Percentiles rank a stretch among this genome's conserved stretches.
Evolutionary conservation across 2,329 filamentous ascomycete species (phyloP).

Genomic region (Diaporthe velutina): DNA sequence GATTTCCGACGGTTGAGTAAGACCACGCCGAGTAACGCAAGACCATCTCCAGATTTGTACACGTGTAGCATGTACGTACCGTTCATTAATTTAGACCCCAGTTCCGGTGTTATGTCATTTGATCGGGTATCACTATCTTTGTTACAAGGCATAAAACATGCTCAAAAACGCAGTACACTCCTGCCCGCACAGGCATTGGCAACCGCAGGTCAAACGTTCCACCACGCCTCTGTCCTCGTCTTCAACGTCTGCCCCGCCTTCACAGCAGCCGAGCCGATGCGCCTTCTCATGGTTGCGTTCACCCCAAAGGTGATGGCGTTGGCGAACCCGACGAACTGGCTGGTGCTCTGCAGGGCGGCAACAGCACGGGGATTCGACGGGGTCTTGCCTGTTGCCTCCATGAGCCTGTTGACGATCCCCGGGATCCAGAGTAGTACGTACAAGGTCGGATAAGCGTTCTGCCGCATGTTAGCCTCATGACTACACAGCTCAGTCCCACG

Average conservation of each 20-base stretch:
- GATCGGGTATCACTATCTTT: slow-evolving; percentile 7
- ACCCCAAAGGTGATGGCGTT: slow-evolving; percentile 29
- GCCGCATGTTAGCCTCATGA: background rate
- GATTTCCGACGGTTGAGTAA: background rate
- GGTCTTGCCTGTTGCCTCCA: slow-evolving; percentile 11
- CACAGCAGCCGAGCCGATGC: slow-evolving; percentile 8
- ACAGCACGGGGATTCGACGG: slow-evolving; percentile 8
- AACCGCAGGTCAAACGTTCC: slow-evolving; percentile 2
- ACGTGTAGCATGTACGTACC: too few relatives aligned
- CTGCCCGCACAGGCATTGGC: background rate
- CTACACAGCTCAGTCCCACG: background rate
- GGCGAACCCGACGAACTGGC: slow-evolving; percentile 31
- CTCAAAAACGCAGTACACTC: background rate
- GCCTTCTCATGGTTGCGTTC: slow-evolving; percentile 10
- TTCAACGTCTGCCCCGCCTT: background rate
- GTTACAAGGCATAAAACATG: background rate
- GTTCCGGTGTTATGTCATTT: background rate
- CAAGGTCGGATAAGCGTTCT: slow-evolving; percentile 23
- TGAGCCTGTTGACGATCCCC: slow-evolving; percentile 21
- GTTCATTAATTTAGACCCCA: background rate
- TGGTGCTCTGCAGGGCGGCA: slow-evolving; percentile 10
- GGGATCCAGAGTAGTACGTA: slow-evolving; percentile 28
- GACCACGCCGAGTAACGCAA: too few relatives aligned
- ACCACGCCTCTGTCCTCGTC: background rate
- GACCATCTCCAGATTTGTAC: background rate